A percentile compares a stretch with the other conserved stretches of the same genome.
Evolutionary conservation across 371 early-diverging fungal genomes (phyloP).

Genomic region (Mortierella polycephala): DNA sequence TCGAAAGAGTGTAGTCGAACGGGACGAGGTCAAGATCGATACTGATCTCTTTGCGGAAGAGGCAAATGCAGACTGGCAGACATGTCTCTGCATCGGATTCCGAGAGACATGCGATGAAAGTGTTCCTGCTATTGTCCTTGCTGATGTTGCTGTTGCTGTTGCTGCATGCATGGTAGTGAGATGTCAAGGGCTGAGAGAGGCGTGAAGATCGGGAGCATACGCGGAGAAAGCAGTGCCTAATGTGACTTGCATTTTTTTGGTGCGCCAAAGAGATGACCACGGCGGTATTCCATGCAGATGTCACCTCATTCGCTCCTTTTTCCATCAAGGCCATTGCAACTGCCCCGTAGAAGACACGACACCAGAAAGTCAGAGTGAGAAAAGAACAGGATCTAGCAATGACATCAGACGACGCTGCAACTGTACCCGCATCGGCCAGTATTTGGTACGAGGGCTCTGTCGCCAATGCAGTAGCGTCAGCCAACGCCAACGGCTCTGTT

Average conservation of each 20-base stretch:
- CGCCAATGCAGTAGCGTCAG: constrained; percentile 33
- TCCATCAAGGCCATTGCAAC: not conserved
- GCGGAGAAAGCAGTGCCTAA: not conserved
- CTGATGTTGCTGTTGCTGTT: not conserved
- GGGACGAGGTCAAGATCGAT: too few species aligned
- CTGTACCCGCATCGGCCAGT: not conserved
- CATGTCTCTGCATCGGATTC: not conserved
- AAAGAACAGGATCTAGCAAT: not conserved
- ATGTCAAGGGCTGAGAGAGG: not conserved
- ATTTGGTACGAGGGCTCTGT: constrained; percentile 50
- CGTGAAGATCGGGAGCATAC: not conserved
- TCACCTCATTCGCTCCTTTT: too few species aligned
- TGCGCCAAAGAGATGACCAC: too few species aligned
- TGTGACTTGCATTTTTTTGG: not conserved
- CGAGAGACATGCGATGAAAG: not conserved
- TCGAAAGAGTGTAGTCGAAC: not conserved
- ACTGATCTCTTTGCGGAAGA: not conserved
- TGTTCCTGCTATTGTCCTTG: not conserved
- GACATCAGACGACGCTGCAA: constrained; percentile 2
- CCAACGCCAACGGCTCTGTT: constrained; percentile 28
- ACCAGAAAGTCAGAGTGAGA: not conserved
- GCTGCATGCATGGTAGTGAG: not conserved
- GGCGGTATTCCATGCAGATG: not conserved
- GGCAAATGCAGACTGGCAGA: not conserved
- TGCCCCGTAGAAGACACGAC: not conserved